Conservation (phyloP, 164 flowering plant genomes). For the Stephania japonica region DNA sequence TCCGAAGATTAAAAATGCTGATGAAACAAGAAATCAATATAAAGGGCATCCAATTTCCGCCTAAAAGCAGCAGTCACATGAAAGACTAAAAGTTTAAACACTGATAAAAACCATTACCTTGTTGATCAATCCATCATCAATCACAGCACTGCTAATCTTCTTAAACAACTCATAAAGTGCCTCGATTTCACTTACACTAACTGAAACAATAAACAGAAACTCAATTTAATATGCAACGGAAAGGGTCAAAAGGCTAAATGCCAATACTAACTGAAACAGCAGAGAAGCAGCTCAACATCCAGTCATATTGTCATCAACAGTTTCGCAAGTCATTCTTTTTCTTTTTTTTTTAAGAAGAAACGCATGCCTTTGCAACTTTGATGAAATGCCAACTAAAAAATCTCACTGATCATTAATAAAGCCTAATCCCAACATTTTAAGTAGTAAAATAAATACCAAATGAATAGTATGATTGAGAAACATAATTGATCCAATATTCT, state of each 20-base stretch:
- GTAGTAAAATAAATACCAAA: neutral
- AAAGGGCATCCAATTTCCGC: neutral
- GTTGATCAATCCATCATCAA: constrained; percentile 83
- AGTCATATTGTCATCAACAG: neutral
- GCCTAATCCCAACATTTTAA: neutral
- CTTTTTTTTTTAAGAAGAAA: too few species aligned
- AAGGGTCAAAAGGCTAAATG: too few species aligned
- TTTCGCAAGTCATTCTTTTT: neutral
- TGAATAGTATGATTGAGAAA: neutral
- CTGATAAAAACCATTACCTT: constrained; percentile 39
- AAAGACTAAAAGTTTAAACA: neutral
- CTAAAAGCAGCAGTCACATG: neutral
- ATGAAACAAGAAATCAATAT: neutral
- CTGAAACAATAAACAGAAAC: constrained; percentile 33
- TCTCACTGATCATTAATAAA: neutral
- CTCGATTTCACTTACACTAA: constrained; percentile 85
- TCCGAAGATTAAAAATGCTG: neutral
- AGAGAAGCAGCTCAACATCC: neutral
- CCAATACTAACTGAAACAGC: constrained; percentile 62
- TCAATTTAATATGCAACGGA: too few species aligned
- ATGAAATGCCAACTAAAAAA: neutral
- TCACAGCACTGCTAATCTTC: constrained; percentile 88
- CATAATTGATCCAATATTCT: neutral
- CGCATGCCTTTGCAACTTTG: neutral
- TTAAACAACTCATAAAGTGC: constrained; percentile 82